phyloP scores from a whole-genome alignment of 345 rosid species.

The Eucalyptus pumila region DNA sequence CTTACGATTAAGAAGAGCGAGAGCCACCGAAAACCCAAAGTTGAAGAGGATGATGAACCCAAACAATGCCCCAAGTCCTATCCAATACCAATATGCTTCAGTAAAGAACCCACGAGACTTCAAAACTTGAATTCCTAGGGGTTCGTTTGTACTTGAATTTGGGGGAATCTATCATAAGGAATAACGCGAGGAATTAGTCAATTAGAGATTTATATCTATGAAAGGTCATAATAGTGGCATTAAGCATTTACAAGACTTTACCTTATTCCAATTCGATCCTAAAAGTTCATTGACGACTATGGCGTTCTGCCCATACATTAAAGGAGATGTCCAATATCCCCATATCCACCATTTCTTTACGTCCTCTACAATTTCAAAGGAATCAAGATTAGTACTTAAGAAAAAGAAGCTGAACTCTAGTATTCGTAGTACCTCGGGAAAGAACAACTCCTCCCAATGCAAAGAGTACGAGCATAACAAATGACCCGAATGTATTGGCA shows the following conservation, averaged over 20 bases:
- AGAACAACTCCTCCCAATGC: constrained; percentile 30
- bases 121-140: constrained; percentile 32
- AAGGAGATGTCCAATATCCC: constrained; percentile 45
- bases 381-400: not conserved
- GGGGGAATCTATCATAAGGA: not conserved
- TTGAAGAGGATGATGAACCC: constrained; percentile 28
- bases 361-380: constrained; percentile 8
- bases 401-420: not conserved
- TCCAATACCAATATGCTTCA: constrained; percentile 34
- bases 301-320: constrained; percentile 54
- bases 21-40: constrained; percentile 11
- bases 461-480: constrained; percentile 10
- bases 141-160: not conserved
- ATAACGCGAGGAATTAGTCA: not conserved
- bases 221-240: not conserved
- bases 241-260: not conserved
- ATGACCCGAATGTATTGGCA: constrained; percentile 28
- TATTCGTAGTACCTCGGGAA: constrained; percentile 12
- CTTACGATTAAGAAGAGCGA: constrained; percentile 22
- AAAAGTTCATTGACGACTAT: constrained; percentile 28
- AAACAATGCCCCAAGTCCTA: constrained; percentile 23
- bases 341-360: constrained; percentile 48
- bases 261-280: constrained; percentile 38
- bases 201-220: not conserved
- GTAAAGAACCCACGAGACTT: constrained; percentile 23